Evolutionary conservation across 768 basidiomycete species (phyloP).

Genomic region (Tricholoma flavovirens): DNA sequence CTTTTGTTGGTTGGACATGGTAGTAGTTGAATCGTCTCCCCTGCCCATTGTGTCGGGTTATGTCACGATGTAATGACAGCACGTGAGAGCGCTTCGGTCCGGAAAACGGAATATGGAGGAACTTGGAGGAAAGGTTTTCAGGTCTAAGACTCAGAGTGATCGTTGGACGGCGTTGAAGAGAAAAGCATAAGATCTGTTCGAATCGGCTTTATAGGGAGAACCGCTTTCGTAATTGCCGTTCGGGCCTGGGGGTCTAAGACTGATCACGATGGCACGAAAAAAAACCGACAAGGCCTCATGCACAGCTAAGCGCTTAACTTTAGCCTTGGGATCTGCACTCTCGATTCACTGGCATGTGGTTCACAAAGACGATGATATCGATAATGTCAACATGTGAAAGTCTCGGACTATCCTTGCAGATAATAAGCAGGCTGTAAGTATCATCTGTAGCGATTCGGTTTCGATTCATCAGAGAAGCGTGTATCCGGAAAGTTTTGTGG

Average conservation of each 20-base stretch:
- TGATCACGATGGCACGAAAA: constrained; percentile 10
- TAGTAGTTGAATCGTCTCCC: constrained; percentile 40
- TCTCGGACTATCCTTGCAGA: too few relatives aligned
- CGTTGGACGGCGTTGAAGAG: constrained; percentile 2
- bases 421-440: too few relatives aligned
- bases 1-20: constrained; percentile 55
- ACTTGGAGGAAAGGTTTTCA: neutral
- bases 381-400: too few relatives aligned
- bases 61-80: constrained; percentile 13
- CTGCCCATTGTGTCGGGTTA: constrained; percentile 33
- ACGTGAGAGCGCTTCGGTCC: constrained; percentile 17
- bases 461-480: too few relatives aligned
- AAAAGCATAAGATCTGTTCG: neutral
- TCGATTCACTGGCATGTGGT: too few relatives aligned
- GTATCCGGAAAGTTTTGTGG: too few relatives aligned
- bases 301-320: constrained; percentile 11
- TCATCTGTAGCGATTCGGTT: too few relatives aligned
- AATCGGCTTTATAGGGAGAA: constrained; percentile 10
- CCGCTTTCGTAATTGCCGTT: constrained; percentile 11
- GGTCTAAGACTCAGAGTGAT: neutral
- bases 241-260: neutral
- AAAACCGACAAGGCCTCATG: constrained; percentile 7
- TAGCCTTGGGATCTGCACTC: constrained; percentile 5
- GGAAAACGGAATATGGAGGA: neutral
- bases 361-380: too few relatives aligned